A percentile compares a stretch with the other conserved stretches of the same genome.
These are phyloP conservation scores for Karstenula rhodostoma DNA, from an alignment of 2,329 filamentous ascomycete genomes.

Conservation along the genomic window DNA sequence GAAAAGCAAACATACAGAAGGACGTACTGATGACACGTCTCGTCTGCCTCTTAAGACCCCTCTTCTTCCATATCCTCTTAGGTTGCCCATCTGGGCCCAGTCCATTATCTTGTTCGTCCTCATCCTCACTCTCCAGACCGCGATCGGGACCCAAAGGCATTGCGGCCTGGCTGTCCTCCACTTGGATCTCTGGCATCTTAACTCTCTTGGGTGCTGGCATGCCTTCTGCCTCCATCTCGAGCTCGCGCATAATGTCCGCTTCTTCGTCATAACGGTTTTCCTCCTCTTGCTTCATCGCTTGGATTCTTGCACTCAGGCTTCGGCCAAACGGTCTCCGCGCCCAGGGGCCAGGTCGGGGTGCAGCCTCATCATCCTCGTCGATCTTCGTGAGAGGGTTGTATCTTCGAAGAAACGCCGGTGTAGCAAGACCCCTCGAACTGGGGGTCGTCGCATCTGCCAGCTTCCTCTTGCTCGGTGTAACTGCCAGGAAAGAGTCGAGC, in stretches of 20 bases:
- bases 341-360: slow-evolving; percentile 51
- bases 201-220: slow-evolving; percentile 32
- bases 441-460: slow-evolving; percentile 50
- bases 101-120: slow-evolving; percentile 48
- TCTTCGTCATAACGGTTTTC: slow-evolving; percentile 70
- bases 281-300: slow-evolving; percentile 69
- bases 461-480: slow-evolving; percentile 64
- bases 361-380: slow-evolving; percentile 60
- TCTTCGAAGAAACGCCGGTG: slow-evolving; percentile 74
- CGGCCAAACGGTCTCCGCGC: slow-evolving; percentile 63
- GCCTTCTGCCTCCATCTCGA: slow-evolving; percentile 61
- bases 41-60: slow-evolving; percentile 82
- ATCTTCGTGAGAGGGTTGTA: slow-evolving; percentile 60
- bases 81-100: slow-evolving; percentile 66
- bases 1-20: neutral
- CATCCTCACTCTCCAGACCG: slow-evolving; percentile 64
- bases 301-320: slow-evolving; percentile 77
- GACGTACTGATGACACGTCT: slow-evolving; percentile 65
- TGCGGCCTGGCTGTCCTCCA: slow-evolving; percentile 54
- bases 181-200: slow-evolving; percentile 45
- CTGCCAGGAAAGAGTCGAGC: slow-evolving; percentile 64
- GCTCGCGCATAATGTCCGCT: slow-evolving; percentile 74
- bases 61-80: slow-evolving; percentile 77
- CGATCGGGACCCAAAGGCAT: slow-evolving; percentile 58
- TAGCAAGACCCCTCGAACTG: slow-evolving; percentile 62